A percentile compares a stretch with the other conserved stretches of the same genome.
Evolutionary conservation across 306 rosid species (phyloP).

Genomic region (Bauhinia variegata): DNA sequence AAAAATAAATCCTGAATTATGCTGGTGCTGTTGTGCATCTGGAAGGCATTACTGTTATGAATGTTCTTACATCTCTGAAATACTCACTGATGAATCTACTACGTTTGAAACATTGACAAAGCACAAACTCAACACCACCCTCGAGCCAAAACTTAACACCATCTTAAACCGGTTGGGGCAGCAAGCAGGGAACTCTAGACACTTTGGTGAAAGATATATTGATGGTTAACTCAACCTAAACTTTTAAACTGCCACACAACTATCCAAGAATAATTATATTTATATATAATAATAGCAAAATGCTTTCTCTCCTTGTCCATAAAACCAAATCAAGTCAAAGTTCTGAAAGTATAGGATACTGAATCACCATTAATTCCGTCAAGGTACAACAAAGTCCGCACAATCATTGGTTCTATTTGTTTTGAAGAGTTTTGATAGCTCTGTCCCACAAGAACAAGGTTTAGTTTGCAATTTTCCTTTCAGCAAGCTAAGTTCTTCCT

Average conservation of each 20-base stretch:
- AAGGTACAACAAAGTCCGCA: slow-evolving; percentile 7
- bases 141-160: slow-evolving; percentile 17
- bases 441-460: too few species aligned
- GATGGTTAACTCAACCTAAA: slow-evolving; percentile 18
- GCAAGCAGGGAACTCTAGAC: slow-evolving; percentile 5
- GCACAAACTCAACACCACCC: slow-evolving; percentile 14
- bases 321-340: slow-evolving; percentile 25
- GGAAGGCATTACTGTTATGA: slow-evolving; percentile 9
- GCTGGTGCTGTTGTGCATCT: slow-evolving; percentile 16
- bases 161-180: slow-evolving; percentile 13
- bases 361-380: slow-evolving; percentile 1
- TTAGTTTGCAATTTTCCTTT: slow-evolving; percentile 1
- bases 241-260: slow-evolving; percentile 1
- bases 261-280: slow-evolving; percentile 1
- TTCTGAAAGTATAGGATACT: slow-evolving; percentile 7
- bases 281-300: not conserved
- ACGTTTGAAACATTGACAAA: slow-evolving; percentile 4
- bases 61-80: slow-evolving; percentile 4
- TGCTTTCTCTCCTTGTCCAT: slow-evolving; percentile 18
- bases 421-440: not conserved
- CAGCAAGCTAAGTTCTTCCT: slow-evolving; percentile 7
- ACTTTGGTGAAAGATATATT: not conserved
- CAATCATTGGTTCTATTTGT: not conserved
- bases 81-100: slow-evolving; percentile 7
- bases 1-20: slow-evolving; percentile 22